Percentiles rank a stretch among this genome's conserved stretches.
Evolutionary conservation across 2,329 filamentous ascomycete species (phyloP).

Genomic region (Chaetomiaceae sp.): DNA sequence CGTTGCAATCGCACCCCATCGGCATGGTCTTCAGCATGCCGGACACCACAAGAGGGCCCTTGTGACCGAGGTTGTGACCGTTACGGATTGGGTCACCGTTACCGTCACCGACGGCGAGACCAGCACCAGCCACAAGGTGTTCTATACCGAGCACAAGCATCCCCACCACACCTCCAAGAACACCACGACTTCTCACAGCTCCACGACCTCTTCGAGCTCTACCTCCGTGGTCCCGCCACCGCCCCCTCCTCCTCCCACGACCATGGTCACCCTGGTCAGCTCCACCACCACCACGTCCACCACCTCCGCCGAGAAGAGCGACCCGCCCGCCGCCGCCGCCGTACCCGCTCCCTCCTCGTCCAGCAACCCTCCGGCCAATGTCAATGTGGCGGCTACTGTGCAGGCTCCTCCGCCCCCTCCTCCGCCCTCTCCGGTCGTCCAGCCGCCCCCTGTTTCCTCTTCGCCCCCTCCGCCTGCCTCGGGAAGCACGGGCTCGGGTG

Average conservation of each 20-base stretch:
- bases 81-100: slow-evolving; percentile 37
- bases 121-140: slow-evolving; percentile 13
- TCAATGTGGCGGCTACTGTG: slow-evolving; percentile 9
- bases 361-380: slow-evolving; percentile 1
- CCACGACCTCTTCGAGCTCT: slow-evolving; percentile 15
- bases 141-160: slow-evolving; percentile 18
- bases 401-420: slow-evolving; percentile 13
- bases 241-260: slow-evolving; percentile 16
- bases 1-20: slow-evolving; percentile 39
- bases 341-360: too few relatives aligned
- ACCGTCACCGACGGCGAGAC: slow-evolving; percentile 33
- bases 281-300: slow-evolving; percentile 7
- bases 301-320: slow-evolving; percentile 10
- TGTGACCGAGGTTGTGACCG: slow-evolving; percentile 30
- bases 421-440: slow-evolving; percentile 5
- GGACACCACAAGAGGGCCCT: slow-evolving; percentile 32
- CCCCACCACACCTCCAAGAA: slow-evolving; percentile 5
- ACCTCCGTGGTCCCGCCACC: slow-evolving; percentile 8
- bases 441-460: not conserved
- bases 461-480: not conserved
- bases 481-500: not conserved
- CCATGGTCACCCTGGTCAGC: slow-evolving; percentile 16
- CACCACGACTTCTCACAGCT: slow-evolving; percentile 7
- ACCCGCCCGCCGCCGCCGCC: slow-evolving; percentile 3
- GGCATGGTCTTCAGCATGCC: slow-evolving; percentile 34